Base-by-base conservation (phyloP, 352 stramenopile genomes). In the Globisporangium splendens region DNA sequence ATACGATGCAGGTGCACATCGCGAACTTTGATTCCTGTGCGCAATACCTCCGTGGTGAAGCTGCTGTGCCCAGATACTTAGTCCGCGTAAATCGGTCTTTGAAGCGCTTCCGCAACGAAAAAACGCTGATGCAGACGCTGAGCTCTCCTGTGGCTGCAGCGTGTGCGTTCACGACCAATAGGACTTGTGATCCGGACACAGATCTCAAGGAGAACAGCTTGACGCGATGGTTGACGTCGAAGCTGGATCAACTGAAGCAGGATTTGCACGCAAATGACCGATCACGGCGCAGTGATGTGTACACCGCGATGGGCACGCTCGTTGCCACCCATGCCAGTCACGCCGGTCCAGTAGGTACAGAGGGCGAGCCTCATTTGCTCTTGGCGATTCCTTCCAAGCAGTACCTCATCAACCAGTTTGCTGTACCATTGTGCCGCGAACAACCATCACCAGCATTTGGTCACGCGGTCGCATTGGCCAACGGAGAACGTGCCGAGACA, bases 241-340 rank as follows among this genome's bases (percentile, higher is more conserved):
- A 79, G 54, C 55, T 79, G 13, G 56, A 75, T 15, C 71, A 79
- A 33, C 68, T 79, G 11, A 62, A 64, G 28, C 56, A 65, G n/a
- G 71, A 79, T 59, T 46, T 77, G n/a, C 59, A 72, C 7, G 68
- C 42, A 54, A 50, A 44, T 15, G 39, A 44, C n/a, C 39, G 39
- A n/a, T 8, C 39, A 44, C 28, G 5, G 10, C 39, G 39, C 39
- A 44, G 39, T 7, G 39, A 44, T n/a, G 12, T 18, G 13, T 44
- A n/a, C 39, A 12, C 39, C 17, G 13, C 10, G 39, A 44, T 18
- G 39, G 39, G 17, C 39, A 12, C 39, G 39, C 17, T 44, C 39
- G 39, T 3, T 44, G 39, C 39, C 39, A 8, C 39, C 3, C 39
- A 18, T 18, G 62, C 5, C 46, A 28, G 28, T 24, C 20, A 31